Evolutionary conservation across 345 rosid genomes (phyloP).

Genomic region (sweet orange (Citrus sinensis)): DVS_A1.0 CM039166.1:17407001-17407500

Average conservation of each 20-base stretch:
- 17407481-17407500: slow-evolving; percentile 96
- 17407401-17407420: slow-evolving; percentile 74
- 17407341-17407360: slow-evolving; percentile 67
- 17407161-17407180: slow-evolving; percentile 20
- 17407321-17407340: slow-evolving; percentile 92
- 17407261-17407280: slow-evolving; percentile 73
- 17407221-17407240: background rate
- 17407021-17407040: slow-evolving; percentile 81
- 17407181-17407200: background rate
- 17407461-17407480: slow-evolving; percentile 67
- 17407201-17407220: background rate
- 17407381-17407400: slow-evolving; percentile 53
- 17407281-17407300: slow-evolving; percentile 92
- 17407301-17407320: slow-evolving; percentile 99
- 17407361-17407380: slow-evolving; percentile 78
- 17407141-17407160: slow-evolving; percentile 98
- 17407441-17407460: slow-evolving; percentile 85
- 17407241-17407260: background rate
- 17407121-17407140: slow-evolving; percentile 96
- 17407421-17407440: slow-evolving; percentile 78
- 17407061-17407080: slow-evolving; percentile 59
- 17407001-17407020: slow-evolving; percentile 37
- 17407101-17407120: slow-evolving; percentile 89
- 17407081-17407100: slow-evolving; percentile 66
- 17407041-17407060: slow-evolving; percentile 96